Percentiles rank a stretch among this genome's conserved stretches.
These are phyloP conservation scores for Actinomortierella wolfii DNA, from an alignment of 371 early-diverging fungal genomes.

Conservation along the genomic window DNA sequence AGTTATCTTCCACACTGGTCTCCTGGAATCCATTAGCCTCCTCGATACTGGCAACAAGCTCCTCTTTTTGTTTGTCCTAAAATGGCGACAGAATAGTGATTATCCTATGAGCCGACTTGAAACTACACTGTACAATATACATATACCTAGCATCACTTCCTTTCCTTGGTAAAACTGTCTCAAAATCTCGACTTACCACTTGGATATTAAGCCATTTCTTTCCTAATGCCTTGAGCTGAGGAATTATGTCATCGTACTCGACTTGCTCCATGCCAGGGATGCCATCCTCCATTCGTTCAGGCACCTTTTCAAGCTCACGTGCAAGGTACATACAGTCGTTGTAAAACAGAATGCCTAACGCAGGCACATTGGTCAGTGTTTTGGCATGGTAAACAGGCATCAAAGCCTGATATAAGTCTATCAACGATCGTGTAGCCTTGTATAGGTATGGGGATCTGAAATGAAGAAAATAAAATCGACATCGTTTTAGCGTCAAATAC, in stretches of 20 bases:
- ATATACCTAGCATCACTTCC: too few relatives aligned
- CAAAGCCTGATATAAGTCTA: constrained; percentile 36
- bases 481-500: too few relatives aligned
- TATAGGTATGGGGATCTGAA: constrained; percentile 31
- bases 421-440: constrained; percentile 37
- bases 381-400: constrained; percentile 41
- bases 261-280: constrained; percentile 48
- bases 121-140: constrained; percentile 46
- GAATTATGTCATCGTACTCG: constrained; percentile 48
- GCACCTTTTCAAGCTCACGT: constrained; percentile 31
- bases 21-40: constrained; percentile 57
- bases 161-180: too few relatives aligned
- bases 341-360: constrained; percentile 63
- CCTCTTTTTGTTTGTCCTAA: constrained; percentile 48
- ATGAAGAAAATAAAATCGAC: background rate
- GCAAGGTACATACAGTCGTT: constrained; percentile 78
- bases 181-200: constrained; percentile 38
- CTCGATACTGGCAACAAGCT: constrained; percentile 49
- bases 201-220: constrained; percentile 47
- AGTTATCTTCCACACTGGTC: constrained; percentile 51
- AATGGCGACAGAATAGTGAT: constrained; percentile 22
- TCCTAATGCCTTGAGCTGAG: constrained; percentile 41
- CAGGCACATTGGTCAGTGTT: constrained; percentile 48
- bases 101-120: constrained; percentile 42
- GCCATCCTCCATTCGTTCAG: constrained; percentile 20